phyloP scores from a whole-genome alignment of 768 basidiomycete species.

The Lactarius quietus region DNA sequence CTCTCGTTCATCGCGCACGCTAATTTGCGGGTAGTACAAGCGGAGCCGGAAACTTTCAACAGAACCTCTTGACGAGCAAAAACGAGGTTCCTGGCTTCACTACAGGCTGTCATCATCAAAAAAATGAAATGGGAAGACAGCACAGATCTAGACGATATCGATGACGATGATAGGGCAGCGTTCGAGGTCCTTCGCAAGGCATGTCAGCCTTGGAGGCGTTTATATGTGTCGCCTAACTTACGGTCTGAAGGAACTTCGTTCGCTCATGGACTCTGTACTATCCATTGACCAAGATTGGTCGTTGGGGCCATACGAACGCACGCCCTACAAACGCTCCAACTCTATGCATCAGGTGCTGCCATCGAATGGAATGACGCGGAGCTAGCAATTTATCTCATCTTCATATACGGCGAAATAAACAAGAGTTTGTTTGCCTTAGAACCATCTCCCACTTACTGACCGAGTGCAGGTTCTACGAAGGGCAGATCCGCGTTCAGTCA shows the following conservation, averaged over 20 bases:
- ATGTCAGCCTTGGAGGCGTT: conserved; percentile 24
- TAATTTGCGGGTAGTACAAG: conserved; percentile 65
- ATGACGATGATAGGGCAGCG: conserved; percentile 80
- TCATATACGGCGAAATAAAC: conserved; percentile 89
- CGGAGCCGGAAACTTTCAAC: conserved; percentile 57
- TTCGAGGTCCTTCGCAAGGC: conserved; percentile 89
- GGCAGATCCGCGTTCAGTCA: conserved; percentile 86
- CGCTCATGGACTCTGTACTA: conserved; percentile 82
- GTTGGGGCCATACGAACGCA: conserved; percentile 70
- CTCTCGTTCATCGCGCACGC: background rate
- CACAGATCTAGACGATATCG: conserved; percentile 74
- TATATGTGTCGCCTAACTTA: conserved; percentile 7
- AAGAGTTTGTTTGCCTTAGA: conserved; percentile 55
- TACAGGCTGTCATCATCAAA: conserved; percentile 73
- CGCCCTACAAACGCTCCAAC: conserved; percentile 69
- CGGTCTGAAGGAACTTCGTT: conserved; percentile 68
- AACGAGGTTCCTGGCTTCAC: conserved; percentile 67
- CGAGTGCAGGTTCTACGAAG: conserved; percentile 57
- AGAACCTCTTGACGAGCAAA: conserved; percentile 58
- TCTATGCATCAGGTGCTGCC: conserved; percentile 56
- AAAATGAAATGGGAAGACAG: conserved; percentile 92
- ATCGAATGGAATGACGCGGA: conserved; percentile 93
- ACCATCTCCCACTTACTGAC: background rate
- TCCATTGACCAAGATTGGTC: conserved; percentile 85
- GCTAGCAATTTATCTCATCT: conserved; percentile 88